These are phyloP conservation scores for Exophiala dermatitidis DNA, from an alignment of 2,329 filamentous ascomycete species.

Conservation along the genomic window DNA sequence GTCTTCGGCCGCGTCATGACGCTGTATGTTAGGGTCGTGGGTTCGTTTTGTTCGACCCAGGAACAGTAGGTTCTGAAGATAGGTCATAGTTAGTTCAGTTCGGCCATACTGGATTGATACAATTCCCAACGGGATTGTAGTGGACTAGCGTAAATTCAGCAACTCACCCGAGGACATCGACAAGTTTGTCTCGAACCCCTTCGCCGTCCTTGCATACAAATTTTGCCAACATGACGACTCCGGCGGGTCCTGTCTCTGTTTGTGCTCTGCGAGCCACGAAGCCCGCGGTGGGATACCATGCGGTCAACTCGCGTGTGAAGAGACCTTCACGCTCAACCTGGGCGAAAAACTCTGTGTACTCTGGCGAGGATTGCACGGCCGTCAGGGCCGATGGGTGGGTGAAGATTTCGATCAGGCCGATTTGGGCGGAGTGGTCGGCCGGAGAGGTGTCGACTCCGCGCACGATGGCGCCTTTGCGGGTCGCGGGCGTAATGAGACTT, in stretches of 20 bases:
- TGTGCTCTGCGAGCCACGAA: constrained; percentile 22
- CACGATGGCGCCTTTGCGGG: constrained; percentile 81
- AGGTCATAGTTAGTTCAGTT: not conserved
- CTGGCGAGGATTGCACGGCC: constrained; percentile 1
- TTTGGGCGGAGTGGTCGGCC: constrained; percentile 3
- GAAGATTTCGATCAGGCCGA: constrained; percentile 19
- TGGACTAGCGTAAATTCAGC: not conserved
- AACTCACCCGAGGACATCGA: constrained; percentile 21
- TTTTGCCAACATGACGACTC: constrained; percentile 24
- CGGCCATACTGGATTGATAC: not conserved
- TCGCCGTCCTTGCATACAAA: constrained; percentile 22
- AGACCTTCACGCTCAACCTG: constrained; percentile 13
- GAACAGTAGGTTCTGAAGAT: constrained; percentile 17
- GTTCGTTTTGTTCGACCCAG: constrained; percentile 22
- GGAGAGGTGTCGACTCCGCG: constrained; percentile 70
- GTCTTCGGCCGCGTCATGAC: constrained; percentile 14
- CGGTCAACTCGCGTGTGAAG: constrained; percentile 11
- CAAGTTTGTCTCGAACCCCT: constrained; percentile 15
- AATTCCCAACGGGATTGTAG: too few relatives aligned
- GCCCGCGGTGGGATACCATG: constrained; percentile 21
- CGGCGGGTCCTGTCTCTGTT: constrained; percentile 11
- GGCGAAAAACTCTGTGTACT: constrained; percentile 9
- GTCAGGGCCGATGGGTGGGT: constrained; percentile 6
- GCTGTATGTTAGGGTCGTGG: constrained; percentile 20
- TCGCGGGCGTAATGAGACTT: constrained; percentile 81